Conservation (phyloP, 331 rosid species). For the Rosa hybrid region DNA sequence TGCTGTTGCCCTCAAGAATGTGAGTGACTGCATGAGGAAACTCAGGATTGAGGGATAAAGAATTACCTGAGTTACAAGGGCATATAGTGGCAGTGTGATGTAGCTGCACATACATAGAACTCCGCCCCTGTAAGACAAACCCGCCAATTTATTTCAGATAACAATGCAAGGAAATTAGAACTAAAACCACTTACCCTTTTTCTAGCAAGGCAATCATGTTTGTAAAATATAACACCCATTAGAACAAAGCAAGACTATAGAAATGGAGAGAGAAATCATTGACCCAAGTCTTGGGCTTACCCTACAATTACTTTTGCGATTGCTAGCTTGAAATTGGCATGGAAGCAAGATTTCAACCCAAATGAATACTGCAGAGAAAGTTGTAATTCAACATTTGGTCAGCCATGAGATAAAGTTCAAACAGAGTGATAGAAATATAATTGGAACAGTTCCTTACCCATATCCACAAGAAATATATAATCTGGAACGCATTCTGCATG, state of each 20-base stretch:
- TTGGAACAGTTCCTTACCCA: slow-evolving; percentile 58
- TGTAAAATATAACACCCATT: not conserved
- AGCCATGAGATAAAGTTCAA: not conserved
- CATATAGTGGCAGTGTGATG: slow-evolving; percentile 83
- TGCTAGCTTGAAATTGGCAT: slow-evolving; percentile 50
- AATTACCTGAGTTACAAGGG: slow-evolving; percentile 88
- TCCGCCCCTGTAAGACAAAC: slow-evolving; percentile 40
- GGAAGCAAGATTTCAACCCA: slow-evolving; percentile 72
- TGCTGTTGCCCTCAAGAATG: not conserved
- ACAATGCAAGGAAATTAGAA: slow-evolving; percentile 3
- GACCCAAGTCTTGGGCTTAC: slow-evolving; percentile 43
- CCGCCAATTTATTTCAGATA: not conserved
- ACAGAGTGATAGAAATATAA: not conserved
- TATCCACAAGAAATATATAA: slow-evolving; percentile 75
- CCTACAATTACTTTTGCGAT: slow-evolving; percentile 59
- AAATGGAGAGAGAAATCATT: not conserved
- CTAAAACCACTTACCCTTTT: not conserved
- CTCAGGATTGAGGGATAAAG: not conserved
- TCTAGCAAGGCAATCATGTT: not conserved
- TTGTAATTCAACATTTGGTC: slow-evolving; percentile 15
- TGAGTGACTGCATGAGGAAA: slow-evolving; percentile 13
- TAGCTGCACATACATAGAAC: slow-evolving; percentile 79
- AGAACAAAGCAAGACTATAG: not conserved
- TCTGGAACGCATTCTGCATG: slow-evolving; percentile 86
- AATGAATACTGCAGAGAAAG: slow-evolving; percentile 65